A percentile compares a stretch with the other conserved stretches of the same genome.
Evolutionary conservation across 2,329 filamentous ascomycete species (phyloP).

Genomic region (Nectriaceae sp.): DNA sequence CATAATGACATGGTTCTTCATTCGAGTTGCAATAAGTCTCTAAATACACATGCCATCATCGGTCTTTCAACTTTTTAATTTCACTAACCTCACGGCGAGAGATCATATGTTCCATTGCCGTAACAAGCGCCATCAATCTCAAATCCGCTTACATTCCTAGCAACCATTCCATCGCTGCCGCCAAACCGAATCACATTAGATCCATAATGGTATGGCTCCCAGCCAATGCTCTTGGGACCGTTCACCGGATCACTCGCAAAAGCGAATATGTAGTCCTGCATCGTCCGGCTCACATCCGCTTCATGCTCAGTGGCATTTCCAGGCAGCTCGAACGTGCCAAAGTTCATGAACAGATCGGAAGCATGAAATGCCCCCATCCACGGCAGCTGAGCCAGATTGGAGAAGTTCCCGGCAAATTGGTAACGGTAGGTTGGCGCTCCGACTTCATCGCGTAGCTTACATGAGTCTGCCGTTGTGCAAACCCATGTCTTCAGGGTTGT

Average conservation of each 20-base stretch:
- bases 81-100: not conserved
- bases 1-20: too few species aligned
- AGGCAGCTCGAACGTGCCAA: constrained; percentile 37
- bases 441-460: constrained; percentile 24
- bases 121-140: not conserved
- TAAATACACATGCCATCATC: too few species aligned
- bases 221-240: constrained; percentile 22
- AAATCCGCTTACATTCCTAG: not conserved
- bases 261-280: constrained; percentile 30
- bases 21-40: too few species aligned
- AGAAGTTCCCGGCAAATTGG: constrained; percentile 42
- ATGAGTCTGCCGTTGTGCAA: constrained; percentile 30
- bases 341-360: constrained; percentile 38
- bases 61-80: too few species aligned
- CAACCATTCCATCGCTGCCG: not conserved
- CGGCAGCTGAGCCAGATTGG: constrained; percentile 38
- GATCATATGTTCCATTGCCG: not conserved
- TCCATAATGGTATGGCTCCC: constrained; percentile 13
- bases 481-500: constrained; percentile 28
- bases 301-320: constrained; percentile 27
- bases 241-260: constrained; percentile 27
- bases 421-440: constrained; percentile 40
- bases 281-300: constrained; percentile 22
- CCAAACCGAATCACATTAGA: constrained; percentile 2
- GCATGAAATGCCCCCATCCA: constrained; percentile 47